Conservation (phyloP, 345 rosid genomes). For the Salix udensis region DNA sequence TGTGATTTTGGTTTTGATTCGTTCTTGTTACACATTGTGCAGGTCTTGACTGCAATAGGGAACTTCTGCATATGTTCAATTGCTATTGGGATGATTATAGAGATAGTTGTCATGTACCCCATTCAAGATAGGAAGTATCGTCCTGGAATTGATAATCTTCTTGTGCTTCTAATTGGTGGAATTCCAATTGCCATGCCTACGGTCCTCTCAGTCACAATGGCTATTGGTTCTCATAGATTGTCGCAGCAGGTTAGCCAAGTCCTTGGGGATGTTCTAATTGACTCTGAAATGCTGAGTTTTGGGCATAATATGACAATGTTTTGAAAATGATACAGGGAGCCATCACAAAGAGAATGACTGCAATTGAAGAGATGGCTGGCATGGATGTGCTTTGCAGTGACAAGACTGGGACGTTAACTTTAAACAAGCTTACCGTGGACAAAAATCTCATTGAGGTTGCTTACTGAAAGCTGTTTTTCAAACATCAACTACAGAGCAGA, state of each 20-base stretch:
- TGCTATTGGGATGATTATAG: conserved; percentile 87
- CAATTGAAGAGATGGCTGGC: conserved; percentile 99
- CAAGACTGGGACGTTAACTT: conserved; percentile 95
- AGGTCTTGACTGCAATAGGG: conserved; percentile 98
- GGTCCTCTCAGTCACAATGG: conserved; percentile 96
- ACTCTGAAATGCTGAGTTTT: conserved; percentile 5
- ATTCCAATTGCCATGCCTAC: conserved; percentile 99
- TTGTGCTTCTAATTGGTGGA: conserved; percentile 96
- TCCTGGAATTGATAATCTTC: conserved; percentile 98
- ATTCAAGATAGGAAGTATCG: conserved; percentile 89
- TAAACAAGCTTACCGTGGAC: conserved; percentile 94
- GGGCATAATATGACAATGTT: conserved; percentile 11
- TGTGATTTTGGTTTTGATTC: conserved; percentile 9
- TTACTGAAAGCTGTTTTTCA: not conserved
- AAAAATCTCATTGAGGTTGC: conserved; percentile 93
- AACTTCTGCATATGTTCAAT: conserved; percentile 98
- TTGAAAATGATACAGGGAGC: conserved; percentile 65
- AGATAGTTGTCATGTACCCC: conserved; percentile 92
- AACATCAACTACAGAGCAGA: not conserved
- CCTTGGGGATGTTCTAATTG: conserved; percentile 5
- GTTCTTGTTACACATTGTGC: conserved; percentile 11
- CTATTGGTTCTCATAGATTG: conserved; percentile 91
- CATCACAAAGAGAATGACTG: conserved; percentile 99
- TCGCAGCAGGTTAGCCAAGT: conserved; percentile 76
- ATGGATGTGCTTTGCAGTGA: conserved; percentile 99